Conservation (phyloP, 163 green algal species). For the Coccomyxa subellipsoidea region DNA sequence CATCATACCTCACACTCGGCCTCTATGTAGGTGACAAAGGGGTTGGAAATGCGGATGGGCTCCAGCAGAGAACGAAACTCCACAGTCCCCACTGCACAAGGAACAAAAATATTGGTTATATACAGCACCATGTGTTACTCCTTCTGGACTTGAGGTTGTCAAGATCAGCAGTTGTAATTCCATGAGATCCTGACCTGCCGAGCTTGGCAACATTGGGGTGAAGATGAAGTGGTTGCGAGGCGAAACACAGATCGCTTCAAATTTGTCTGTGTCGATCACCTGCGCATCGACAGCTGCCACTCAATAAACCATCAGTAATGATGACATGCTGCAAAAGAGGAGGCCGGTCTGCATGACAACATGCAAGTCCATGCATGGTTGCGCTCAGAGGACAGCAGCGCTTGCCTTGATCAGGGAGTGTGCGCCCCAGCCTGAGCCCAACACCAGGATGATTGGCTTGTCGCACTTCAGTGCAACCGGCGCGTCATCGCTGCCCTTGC, state of each 20-base stretch:
- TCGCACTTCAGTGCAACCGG: constrained; percentile 15
- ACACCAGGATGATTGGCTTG: constrained; percentile 62
- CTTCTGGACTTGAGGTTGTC: neutral
- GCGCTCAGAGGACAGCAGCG: neutral
- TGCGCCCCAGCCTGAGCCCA: constrained; percentile 60
- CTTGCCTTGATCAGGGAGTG: constrained; percentile 59
- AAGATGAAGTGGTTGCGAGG: constrained; percentile 75
- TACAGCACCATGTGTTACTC: neutral
- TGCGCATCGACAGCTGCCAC: constrained; percentile 20
- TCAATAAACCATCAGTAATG: too few relatives aligned
- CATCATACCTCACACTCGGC: constrained; percentile 5
- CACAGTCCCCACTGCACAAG: constrained; percentile 54
- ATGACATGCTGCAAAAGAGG: neutral
- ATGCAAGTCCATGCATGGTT: too few relatives aligned
- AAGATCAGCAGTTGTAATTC: neutral
- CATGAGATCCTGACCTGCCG: constrained; percentile 8
- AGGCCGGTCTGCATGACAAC: too few relatives aligned
- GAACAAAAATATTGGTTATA: neutral
- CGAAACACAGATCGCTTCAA: constrained; percentile 60
- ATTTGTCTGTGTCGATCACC: constrained; percentile 63
- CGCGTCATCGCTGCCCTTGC: neutral
- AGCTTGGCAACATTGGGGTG: constrained; percentile 56
- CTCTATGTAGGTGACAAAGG: constrained; percentile 49
- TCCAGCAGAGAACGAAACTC: constrained; percentile 69
- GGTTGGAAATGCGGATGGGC: constrained; percentile 63